phyloP scores from a whole-genome alignment of 179 eudicot species.

The Nepenthes alata region DNA sequence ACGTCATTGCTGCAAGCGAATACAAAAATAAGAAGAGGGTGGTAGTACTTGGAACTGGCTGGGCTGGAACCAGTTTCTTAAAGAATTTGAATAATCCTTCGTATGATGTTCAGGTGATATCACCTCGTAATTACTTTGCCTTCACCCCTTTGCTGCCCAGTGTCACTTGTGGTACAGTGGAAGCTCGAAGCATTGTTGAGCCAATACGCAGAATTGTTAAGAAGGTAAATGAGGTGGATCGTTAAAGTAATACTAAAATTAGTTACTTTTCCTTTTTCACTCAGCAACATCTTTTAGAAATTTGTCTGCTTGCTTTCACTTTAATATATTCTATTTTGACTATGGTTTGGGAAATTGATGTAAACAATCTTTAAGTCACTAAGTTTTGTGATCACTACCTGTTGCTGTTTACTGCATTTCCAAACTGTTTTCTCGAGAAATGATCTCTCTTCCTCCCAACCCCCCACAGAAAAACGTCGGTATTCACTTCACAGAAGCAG shows the following conservation, averaged over 20 bases:
- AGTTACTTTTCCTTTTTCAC: too few species aligned
- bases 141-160: slow-evolving; percentile 85
- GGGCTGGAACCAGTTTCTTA: slow-evolving; percentile 94
- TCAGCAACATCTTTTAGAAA: too few species aligned
- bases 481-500: slow-evolving; percentile 63
- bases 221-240: slow-evolving; percentile 35
- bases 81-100: slow-evolving; percentile 56
- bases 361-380: neutral
- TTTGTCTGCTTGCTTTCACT: too few species aligned
- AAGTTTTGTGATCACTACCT: neutral
- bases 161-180: slow-evolving; percentile 85
- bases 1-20: slow-evolving; percentile 21
- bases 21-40: slow-evolving; percentile 61
- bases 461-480: slow-evolving; percentile 45
- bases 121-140: slow-evolving; percentile 84
- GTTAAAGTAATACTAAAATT: neutral
- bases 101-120: slow-evolving; percentile 74
- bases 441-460: neutral
- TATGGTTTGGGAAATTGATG: neutral
- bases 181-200: slow-evolving; percentile 86
- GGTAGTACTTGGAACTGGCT: slow-evolving; percentile 90
- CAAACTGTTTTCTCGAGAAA: neutral
- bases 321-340: too few species aligned
- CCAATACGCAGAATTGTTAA: slow-evolving; percentile 75
- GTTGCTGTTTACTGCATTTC: neutral